These are phyloP conservation scores for Xerocomellus amylosporus DNA, from an alignment of 768 basidiomycete species.

Conservation along the genomic window DNA sequence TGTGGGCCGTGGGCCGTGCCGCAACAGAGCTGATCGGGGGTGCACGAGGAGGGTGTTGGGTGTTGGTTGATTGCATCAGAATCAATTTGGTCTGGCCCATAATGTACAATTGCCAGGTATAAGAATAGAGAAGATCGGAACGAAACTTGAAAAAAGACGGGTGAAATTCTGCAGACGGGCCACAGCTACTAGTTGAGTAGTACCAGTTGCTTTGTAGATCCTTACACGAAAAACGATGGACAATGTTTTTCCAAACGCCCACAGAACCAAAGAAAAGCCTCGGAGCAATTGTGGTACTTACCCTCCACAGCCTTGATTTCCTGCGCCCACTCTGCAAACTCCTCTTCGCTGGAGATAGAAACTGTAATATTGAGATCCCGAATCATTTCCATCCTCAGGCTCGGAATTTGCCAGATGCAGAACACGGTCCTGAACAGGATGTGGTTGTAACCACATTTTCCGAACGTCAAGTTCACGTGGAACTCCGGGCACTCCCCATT, in stretches of 20 bases:
- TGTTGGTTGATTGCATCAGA: no score
- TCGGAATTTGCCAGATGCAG: constrained; percentile 4
- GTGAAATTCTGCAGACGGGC: no score
- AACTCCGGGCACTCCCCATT: background rate
- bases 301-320: background rate
- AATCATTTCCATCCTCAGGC: background rate
- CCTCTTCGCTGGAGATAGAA: background rate
- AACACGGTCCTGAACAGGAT: background rate
- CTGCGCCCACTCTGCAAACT: background rate
- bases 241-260: background rate
- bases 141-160: no score
- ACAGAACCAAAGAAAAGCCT: constrained; percentile 6
- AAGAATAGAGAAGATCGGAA: no score
- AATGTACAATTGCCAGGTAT: no score
- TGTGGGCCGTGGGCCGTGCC: no score
- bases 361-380: background rate
- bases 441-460: constrained; percentile 1
- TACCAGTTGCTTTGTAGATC: no score
- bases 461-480: background rate
- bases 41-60: no score
- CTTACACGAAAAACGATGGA: background rate
- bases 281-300: constrained; percentile 2
- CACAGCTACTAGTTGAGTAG: no score
- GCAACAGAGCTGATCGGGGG: no score
- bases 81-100: no score